Evolutionary conservation across 2,329 filamentous ascomycete species (phyloP), one percentile per base, ranked within the genome.

Genomic region (Didymella segeticola): DNA sequence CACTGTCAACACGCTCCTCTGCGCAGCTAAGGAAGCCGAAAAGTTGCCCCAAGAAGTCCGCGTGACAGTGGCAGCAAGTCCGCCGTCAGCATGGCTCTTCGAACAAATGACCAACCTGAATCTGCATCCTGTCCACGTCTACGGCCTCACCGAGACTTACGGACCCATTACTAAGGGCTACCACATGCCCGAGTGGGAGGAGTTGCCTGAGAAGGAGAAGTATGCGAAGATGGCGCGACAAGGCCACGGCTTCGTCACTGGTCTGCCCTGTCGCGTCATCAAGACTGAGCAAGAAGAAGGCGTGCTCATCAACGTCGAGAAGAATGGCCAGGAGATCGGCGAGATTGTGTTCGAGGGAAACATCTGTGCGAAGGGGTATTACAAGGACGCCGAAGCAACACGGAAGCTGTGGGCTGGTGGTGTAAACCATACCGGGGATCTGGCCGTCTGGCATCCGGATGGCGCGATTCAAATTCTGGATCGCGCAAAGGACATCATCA

Each of bases 101-200:
- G 89, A 96, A 77, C 88, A 92, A 71, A 99, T 99, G 95, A 89
- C 88, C 53, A 78, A 79, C 4, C 79, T 98, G 7, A 99, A 99
- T 70, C 82, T 99, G 7, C 83, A 88, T 19, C 95, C 95, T 0
- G 91, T 97, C 1, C 95, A 99, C 72, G 92, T 96, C 7, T 99
- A 99, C 72, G 95, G 95, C 31, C 69, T 88, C 65, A 88, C 86
- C 1, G 87, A 98, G 78, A 98, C 93, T 0, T 98, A 98, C 68
- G 95, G 95, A 0, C 95, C 95, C 9, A 93, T 97, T 56, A 98
- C 93, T 1, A 96, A 96, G 73, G 91, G 93, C 9, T 99, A 99
- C 68, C 82, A 89, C 50, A 83, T 98, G 77, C 91, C 92, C 0
- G 81, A 84, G 25, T 99, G 95, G 95, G 86, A 95, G n/a, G 68